Evolutionary conservation across 1,284 basidiomycete genomes (phyloP), one percentile per base, ranked within the genome.

Genomic region (Ceratobasidium papillatum): DNA sequence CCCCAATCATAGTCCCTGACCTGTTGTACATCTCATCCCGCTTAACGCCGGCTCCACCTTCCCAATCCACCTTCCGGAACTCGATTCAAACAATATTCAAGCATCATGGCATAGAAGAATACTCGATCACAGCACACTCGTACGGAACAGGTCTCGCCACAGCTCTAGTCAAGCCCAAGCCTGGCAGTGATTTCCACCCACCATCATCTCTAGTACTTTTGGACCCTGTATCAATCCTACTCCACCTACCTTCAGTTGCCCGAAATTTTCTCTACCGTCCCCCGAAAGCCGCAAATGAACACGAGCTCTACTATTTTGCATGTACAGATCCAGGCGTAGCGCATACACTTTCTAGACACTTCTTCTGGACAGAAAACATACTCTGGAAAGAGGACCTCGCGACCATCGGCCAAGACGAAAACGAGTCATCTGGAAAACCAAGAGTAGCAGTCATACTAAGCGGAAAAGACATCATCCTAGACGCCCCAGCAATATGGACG

Each of bases 231-330:
- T 87, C 89, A 0, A 85, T 91, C 77, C 82, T 91, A 0, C 84
- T 91, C 8, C 88, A 90, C 81, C 84, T 87, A 38, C 87, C 89
- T 0, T 78, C 85, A 12, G 86, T 90, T 49, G 88, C 89, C 19
- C 86, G 85, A 80, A 91, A 90, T 80, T 91, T 91, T 76, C 82
- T 91, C 47, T 90, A 91, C 80, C 86, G 90, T 14, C 17, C 77
- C 0, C 89, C 90, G 0, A 79, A 78, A 54, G 77, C 78, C 0
- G 88, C 88, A 49, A 87, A 89, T 78, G 88, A 91, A 77, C 90
- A 88, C 88, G 84, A 89, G 80, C 77, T 91, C 74, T 91, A 88
- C 88, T 91, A 88, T 79, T 90, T 91, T 77, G 85, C 89, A 22
- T 86, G 86, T 63, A 85, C 86, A 9, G 90, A 91, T 76, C 82